Conservation (phyloP, 148 eudicot genomes). For the Polygonum maritimum region DNA sequence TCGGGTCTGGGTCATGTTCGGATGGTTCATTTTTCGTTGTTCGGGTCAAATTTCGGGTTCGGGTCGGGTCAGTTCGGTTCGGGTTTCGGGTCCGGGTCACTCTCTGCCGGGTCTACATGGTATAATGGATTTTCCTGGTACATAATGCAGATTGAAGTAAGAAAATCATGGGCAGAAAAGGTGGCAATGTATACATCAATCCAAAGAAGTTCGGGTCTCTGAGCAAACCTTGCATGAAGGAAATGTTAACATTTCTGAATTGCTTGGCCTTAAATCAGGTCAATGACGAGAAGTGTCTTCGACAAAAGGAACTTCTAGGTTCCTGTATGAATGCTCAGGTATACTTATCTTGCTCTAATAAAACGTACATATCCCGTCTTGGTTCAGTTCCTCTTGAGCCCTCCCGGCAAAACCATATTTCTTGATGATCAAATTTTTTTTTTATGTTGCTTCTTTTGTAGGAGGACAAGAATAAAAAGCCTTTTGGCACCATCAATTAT, state of each 20-base stretch:
- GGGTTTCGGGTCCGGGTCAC: too few relatives aligned
- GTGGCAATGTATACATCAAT: conserved; percentile 43
- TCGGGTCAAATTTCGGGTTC: too few relatives aligned
- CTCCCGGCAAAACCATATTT: neutral
- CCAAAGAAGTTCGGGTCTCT: conserved; percentile 70
- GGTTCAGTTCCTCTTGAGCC: neutral
- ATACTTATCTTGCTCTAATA: neutral
- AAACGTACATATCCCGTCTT: neutral
- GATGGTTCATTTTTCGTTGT: too few relatives aligned
- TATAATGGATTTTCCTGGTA: neutral
- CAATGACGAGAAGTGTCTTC: conserved; percentile 62
- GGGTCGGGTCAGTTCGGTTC: too few relatives aligned
- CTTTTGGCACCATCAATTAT: conserved; percentile 13
- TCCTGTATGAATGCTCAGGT: conserved; percentile 94
- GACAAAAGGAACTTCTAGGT: conserved; percentile 59
- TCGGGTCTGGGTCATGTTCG: too few relatives aligned
- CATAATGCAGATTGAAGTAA: neutral
- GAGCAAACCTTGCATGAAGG: conserved; percentile 77
- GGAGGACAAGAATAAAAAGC: conserved; percentile 10
- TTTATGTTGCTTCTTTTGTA: neutral
- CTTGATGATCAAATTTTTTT: neutral
- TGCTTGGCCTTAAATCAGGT: conserved; percentile 62
- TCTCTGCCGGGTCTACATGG: too few relatives aligned
- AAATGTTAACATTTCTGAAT: conserved; percentile 66
- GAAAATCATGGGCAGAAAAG: conserved; percentile 64